Conservation (phyloP, 2,329 filamentous ascomycete genomes). For the Bipolaris zeicola region DNA sequence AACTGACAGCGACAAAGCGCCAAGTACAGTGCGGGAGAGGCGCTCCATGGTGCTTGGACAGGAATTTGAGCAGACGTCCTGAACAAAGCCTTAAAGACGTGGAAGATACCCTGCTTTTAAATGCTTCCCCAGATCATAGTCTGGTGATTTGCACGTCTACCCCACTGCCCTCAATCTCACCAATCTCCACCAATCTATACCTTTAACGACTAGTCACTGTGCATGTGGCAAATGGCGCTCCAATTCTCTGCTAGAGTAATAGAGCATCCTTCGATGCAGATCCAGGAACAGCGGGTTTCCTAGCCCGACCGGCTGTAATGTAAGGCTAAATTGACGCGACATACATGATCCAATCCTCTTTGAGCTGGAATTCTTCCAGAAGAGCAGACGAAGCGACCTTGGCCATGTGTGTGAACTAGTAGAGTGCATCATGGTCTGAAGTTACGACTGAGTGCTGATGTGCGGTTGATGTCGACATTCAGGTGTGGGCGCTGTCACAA, state of each 20-base stretch:
- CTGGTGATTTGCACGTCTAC: conserved; percentile 17
- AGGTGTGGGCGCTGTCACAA: neutral
- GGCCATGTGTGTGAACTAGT: conserved; percentile 11
- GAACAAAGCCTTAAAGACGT: conserved; percentile 6
- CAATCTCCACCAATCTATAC: conserved; percentile 13
- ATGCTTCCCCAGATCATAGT: conserved; percentile 6
- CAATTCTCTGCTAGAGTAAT: conserved; percentile 4
- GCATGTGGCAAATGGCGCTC: conserved; percentile 9
- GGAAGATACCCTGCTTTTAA: conserved; percentile 22
- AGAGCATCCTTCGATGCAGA: conserved; percentile 3
- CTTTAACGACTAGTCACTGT: conserved; percentile 27
- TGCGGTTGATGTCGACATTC: conserved; percentile 2
- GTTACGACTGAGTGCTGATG: conserved; percentile 14
- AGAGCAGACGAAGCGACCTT: conserved; percentile 16
- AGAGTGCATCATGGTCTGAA: neutral
- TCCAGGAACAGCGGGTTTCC: conserved; percentile 7
- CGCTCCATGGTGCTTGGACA: conserved; percentile 35
- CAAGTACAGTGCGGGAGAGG: conserved; percentile 32
- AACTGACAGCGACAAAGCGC: conserved; percentile 32
- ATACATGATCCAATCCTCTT: conserved; percentile 12
- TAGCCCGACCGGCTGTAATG: conserved; percentile 35
- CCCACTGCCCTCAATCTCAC: neutral
- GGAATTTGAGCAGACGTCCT: conserved; percentile 11
- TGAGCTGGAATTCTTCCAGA: conserved; percentile 23
- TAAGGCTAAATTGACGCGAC: conserved; percentile 36